Evolutionary conservation across 768 basidiomycete genomes (phyloP).

Genomic region (Leccinum subgranulosum): DNA sequence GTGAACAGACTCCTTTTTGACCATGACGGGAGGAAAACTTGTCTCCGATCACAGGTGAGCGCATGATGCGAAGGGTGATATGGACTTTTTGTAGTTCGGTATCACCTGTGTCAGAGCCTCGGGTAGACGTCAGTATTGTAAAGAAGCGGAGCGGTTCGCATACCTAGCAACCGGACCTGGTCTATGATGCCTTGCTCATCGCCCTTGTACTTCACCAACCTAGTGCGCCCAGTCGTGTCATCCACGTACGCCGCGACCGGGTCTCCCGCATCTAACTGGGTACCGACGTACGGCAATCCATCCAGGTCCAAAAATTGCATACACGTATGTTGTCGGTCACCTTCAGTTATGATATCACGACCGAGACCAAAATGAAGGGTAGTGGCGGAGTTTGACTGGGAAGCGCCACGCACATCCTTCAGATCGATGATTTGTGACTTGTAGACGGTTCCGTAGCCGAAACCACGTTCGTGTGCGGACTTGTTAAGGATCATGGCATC

Average conservation of each 20-base stretch:
- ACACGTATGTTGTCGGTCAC: conserved; percentile 41
- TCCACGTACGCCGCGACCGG: conserved; percentile 85
- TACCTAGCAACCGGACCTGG: conserved; percentile 86
- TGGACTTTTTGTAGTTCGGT: conserved; percentile 90
- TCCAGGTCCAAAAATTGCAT: conserved; percentile 67
- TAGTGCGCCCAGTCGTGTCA: conserved; percentile 78
- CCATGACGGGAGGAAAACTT: conserved; percentile 99
- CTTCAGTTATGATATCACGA: conserved; percentile 59
- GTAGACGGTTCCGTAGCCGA: conserved; percentile 95
- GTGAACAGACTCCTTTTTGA: conserved; percentile 99
- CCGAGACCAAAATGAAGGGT: conserved; percentile 91
- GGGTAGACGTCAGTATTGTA: conserved; percentile 1
- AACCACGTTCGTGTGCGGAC: conserved; percentile 96
- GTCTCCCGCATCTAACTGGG: conserved; percentile 66
- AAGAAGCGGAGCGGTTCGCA: conserved; percentile 12
- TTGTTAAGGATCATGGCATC: conserved; percentile 99
- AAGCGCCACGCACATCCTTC: conserved; percentile 69
- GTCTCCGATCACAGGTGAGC: conserved; percentile 96
- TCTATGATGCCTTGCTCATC: conserved; percentile 91
- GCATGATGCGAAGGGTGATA: conserved; percentile 87
- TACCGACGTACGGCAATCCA: conserved; percentile 81
- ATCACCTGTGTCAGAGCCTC: conserved; percentile 86
- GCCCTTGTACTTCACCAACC: conserved; percentile 92
- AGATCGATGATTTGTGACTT: conserved; percentile 92
- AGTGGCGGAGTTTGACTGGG: conserved; percentile 52